Evolutionary conservation across 1,139 yeast species (phyloP), one percentile per base, ranked within the genome.

Genomic region (Suhomyces panamericanus): DNA sequence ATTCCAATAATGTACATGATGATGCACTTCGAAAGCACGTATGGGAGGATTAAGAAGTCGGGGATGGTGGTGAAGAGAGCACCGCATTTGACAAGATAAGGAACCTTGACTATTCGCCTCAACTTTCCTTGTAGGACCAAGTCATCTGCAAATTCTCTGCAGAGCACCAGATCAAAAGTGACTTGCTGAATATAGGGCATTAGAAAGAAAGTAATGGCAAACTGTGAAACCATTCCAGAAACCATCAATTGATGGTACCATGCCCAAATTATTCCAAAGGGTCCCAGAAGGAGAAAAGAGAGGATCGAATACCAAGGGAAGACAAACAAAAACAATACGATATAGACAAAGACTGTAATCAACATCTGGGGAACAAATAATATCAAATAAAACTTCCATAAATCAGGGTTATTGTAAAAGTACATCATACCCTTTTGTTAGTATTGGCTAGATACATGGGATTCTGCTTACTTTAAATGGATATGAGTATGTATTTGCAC

Each of bases 121-220:
- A 78, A 55, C 45, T 72, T 71, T 12, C 77, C 77, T 39, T 69
- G 60, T 28, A 80, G 60, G 1, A 82, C 79, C 20, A 79, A 60
- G 47, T 76, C 77, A 47, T 77, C 77, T 24, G 72, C 59, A 31
- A 77, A 76, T 51, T 83, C 80, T 42, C 67, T 64, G 32, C 73
- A 64, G 39, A 86, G 56, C 0, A 84, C 77, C 8, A 73, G 70
- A 54, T 85, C 91, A 59, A 85, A 85, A 2, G 83, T 67, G 32
- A 69, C 60, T 26, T 68, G 68, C 47, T 83, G 74, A 6, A 87
- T 80, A 10, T 71, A 70, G 0, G 89, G 87, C 58, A 83, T 67
- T n/a, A 85, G 62, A 3, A 80, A 50, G 28, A 68, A 56, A n/a
- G 73, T 70, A 6, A 80, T 73, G 6, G 83, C 53, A 33, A 78